phyloP scores from a whole-genome alignment of 495 filamentous ascomycete species.

The Penicillium daleae region DNA sequence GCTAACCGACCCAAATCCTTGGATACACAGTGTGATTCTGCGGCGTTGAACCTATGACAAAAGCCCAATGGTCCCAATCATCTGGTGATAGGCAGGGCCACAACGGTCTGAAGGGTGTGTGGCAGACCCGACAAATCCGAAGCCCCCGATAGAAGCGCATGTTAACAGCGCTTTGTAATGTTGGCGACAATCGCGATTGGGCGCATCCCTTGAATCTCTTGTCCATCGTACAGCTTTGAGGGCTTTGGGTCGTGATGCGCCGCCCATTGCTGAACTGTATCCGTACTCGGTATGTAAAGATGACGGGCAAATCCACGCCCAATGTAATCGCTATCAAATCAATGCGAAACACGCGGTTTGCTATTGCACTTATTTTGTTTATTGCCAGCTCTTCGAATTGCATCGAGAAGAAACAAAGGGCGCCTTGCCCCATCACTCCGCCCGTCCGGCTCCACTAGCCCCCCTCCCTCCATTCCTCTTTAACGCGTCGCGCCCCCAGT shows the following conservation, averaged over 20 bases:
- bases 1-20: slow-evolving; percentile 23
- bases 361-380: slow-evolving; percentile 25
- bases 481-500: slow-evolving; percentile 1
- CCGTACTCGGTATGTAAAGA: not conserved
- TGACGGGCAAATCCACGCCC: not conserved
- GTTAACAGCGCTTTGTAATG: not conserved
- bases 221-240: slow-evolving; percentile 16
- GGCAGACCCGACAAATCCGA: slow-evolving; percentile 4
- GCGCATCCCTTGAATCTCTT: not conserved
- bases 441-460: not conserved
- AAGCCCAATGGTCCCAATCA: not conserved
- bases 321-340: slow-evolving; percentile 11
- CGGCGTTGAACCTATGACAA: slow-evolving; percentile 11
- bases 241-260: not conserved
- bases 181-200: slow-evolving; percentile 14
- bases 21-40: slow-evolving; percentile 16
- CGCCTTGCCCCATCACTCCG: not conserved
- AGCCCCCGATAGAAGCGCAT: not conserved
- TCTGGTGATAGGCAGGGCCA: slow-evolving; percentile 16
- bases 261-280: not conserved
- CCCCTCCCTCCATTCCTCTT: slow-evolving; percentile 1
- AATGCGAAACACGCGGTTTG: slow-evolving; percentile 26
- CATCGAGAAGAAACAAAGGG: not conserved
- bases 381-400: not conserved
- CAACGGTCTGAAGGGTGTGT: slow-evolving; percentile 6